Evolutionary conservation across 257 asterid species (phyloP).

Genomic region (Nicotiana knightiana): DNA sequence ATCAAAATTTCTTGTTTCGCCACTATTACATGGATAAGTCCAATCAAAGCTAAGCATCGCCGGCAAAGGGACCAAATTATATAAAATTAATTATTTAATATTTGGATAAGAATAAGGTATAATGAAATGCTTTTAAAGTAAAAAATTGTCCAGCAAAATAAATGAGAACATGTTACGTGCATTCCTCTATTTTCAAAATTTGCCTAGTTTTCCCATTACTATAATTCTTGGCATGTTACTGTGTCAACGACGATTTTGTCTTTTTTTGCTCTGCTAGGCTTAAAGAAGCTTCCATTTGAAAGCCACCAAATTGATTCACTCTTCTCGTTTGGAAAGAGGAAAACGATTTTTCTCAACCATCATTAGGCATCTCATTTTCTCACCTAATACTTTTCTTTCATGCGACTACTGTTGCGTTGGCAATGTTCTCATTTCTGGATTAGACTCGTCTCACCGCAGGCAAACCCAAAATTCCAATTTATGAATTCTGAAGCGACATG

Average conservation of each 20-base stretch:
- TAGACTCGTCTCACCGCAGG: background rate
- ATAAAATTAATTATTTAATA: no score
- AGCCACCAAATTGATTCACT: background rate
- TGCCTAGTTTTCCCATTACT: background rate
- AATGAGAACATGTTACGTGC: background rate
- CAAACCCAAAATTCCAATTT: no score
- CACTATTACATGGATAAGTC: background rate
- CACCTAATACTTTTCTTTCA: background rate
- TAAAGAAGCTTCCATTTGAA: background rate
- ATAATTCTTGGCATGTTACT: background rate
- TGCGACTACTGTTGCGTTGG: background rate
- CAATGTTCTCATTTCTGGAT: background rate
- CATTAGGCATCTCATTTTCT: background rate
- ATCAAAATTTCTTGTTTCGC: no score
- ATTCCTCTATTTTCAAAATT: background rate
- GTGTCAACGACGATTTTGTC: background rate
- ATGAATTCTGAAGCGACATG: no score
- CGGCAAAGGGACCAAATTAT: background rate
- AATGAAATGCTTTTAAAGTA: background rate
- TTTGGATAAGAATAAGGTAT: background rate
- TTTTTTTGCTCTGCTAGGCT: background rate
- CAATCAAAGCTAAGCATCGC: background rate
- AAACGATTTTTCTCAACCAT: background rate
- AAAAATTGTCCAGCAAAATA: background rate
- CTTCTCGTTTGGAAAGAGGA: no score